Conservation (phyloP, 352 stramenopile species). For the Pythium guiyangense region DNA sequence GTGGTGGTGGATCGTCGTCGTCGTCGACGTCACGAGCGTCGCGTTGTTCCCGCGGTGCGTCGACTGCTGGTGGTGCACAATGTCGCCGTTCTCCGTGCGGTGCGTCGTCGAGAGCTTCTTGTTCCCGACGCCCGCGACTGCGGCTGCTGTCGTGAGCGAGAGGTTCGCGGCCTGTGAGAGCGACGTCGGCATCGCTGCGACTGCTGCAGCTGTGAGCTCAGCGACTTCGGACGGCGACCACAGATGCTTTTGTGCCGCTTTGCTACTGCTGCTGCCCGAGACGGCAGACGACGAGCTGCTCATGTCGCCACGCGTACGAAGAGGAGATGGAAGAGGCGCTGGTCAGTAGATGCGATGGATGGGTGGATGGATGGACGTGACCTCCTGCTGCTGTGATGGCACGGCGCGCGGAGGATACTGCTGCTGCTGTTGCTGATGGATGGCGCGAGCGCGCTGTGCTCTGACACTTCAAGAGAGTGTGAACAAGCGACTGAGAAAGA, state of each 20-base stretch:
- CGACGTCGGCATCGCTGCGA: conserved; percentile 59
- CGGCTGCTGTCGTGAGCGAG: background rate
- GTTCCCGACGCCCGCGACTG: conserved; percentile 27
- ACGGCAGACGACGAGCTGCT: conserved; percentile 23
- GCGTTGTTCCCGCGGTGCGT: conserved; percentile 68
- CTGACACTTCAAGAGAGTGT: too few relatives aligned
- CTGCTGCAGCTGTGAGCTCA: conserved; percentile 70
- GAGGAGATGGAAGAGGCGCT: too few relatives aligned
- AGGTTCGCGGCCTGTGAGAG: conserved; percentile 35
- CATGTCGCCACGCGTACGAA: conserved; percentile 16
- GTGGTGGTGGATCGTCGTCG: conserved; percentile 71
- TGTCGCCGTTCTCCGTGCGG: conserved; percentile 68
- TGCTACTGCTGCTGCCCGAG: conserved; percentile 10
- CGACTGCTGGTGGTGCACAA: conserved; percentile 72
- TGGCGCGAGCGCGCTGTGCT: too few relatives aligned
- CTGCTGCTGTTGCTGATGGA: too few relatives aligned
- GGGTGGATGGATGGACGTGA: too few relatives aligned
- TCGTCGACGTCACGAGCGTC: conserved; percentile 72
- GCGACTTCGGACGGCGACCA: conserved; percentile 71
- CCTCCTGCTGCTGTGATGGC: too few relatives aligned
- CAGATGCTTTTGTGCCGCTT: conserved; percentile 56
- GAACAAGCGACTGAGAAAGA: too few relatives aligned
- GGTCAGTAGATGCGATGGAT: too few relatives aligned
- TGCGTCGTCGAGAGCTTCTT: conserved; percentile 51
- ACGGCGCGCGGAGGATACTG: too few relatives aligned